Base-by-base conservation (phyloP, 768 basidiomycete species). In the Coprinellus micaceus region DNA sequence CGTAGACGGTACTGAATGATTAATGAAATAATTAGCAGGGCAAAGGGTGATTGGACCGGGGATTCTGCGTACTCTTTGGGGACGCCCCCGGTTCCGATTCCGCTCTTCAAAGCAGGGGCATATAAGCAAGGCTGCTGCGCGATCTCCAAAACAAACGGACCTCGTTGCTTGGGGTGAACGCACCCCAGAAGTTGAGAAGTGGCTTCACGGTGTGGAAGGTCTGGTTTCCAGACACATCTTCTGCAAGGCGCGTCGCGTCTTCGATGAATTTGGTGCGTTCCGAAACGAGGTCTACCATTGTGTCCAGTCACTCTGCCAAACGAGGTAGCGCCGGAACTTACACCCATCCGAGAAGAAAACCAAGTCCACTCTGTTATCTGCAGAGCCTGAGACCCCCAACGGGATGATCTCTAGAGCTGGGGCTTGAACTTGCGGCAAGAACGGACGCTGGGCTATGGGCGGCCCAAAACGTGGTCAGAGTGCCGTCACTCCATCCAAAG, bases 291-390 rank as follows among this genome's bases (percentile, higher is more conserved):
- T 91, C 89, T 91, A 51, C 21, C 4, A 47, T 15, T 13, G 17
- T 48, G 26, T 28, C 24, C 30, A 45, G 28, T 17, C 30, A 4
- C 41, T 29, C 39, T 40, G 11, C 17, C 24, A 25, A 17, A 53
- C 46, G 15, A 37, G 11, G 21, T 26, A 53, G 3, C 17, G 30
- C 40, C 26, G 29, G 25, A 36, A 75, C 87, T 58, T 67, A 89
- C 89, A 91, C 30, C 89, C 89, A 59, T 91, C 88, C 0, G 82
- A 78, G 67, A 91, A 89, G 70, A 91, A 91, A 11, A 88, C 82
- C 9, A 91, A 70, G 70, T 89, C 83, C 24, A 89, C 80, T 17
- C 89, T 81, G 64, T 91, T 91, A 36, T 66, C 65, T 11, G 82
- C 77, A 7, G 81, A 74, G 0, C 89, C 89, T 29, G 88, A 86